phyloP scores from a whole-genome alignment of 768 basidiomycete species.

The Calocera viscosa region DNA sequence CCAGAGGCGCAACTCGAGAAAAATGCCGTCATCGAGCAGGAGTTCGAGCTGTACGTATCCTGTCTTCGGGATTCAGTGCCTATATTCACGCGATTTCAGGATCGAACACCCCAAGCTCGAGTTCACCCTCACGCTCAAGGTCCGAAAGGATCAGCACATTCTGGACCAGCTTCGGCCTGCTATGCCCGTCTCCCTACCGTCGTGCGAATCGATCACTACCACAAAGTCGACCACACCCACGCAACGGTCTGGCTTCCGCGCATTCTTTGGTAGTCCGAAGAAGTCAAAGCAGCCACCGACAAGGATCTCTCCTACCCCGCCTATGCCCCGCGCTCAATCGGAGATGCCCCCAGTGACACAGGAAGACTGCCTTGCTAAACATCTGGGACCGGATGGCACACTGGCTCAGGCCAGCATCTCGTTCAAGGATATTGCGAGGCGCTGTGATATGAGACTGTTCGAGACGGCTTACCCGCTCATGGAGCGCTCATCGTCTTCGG shows the following conservation, averaged over 20 bases:
- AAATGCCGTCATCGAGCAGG: constrained; percentile 64
- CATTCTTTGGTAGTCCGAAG: constrained; percentile 50
- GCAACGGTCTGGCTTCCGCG: constrained; percentile 34
- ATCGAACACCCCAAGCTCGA: constrained; percentile 92
- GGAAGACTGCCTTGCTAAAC: constrained; percentile 63
- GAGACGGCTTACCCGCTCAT: constrained; percentile 75
- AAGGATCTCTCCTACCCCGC: constrained; percentile 18
- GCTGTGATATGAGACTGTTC: constrained; percentile 73
- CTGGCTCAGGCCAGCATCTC: constrained; percentile 77
- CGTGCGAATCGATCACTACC: constrained; percentile 39
- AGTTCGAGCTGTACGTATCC: constrained; percentile 73
- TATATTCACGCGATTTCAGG: constrained; percentile 28
- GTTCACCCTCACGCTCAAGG: constrained; percentile 79
- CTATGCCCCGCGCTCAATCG: constrained; percentile 31
- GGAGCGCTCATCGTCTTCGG: constrained; percentile 43
- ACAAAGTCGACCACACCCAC: constrained; percentile 50
- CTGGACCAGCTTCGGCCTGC: constrained; percentile 59
- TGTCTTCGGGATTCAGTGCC: not conserved
- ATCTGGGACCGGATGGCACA: constrained; percentile 73
- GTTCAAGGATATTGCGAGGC: constrained; percentile 73
- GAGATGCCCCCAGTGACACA: constrained; percentile 28
- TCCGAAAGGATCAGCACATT: constrained; percentile 78
- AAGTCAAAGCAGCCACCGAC: constrained; percentile 44
- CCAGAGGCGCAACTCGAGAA: constrained; percentile 52
- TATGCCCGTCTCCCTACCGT: constrained; percentile 26